Conservation (phyloP, 768 basidiomycete species). For the Lepiota venenata region DNA sequence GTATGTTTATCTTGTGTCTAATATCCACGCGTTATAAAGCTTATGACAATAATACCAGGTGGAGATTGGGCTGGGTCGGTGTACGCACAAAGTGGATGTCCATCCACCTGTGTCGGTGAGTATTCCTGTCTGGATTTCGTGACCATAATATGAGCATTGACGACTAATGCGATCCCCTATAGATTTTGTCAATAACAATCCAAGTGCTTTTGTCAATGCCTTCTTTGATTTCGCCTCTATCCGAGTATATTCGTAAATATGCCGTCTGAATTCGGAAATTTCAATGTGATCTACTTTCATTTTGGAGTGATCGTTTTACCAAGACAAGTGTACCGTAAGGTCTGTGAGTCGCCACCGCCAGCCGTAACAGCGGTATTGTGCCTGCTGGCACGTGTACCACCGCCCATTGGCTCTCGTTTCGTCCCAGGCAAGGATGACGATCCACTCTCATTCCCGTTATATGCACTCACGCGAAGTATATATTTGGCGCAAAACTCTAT, state of each 20-base stretch:
- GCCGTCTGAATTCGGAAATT: neutral
- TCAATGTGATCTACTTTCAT: no score
- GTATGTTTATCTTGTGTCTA: slow-evolving; percentile 18
- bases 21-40: neutral
- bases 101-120: slow-evolving; percentile 55
- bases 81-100: slow-evolving; percentile 48
- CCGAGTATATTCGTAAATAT: slow-evolving; percentile 29
- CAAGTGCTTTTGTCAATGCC: slow-evolving; percentile 56
- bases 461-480: no score
- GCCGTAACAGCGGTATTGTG: no score
- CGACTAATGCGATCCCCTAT: neutral
- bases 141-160: neutral
- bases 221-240: slow-evolving; percentile 67
- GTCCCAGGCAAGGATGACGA: no score
- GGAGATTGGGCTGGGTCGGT: slow-evolving; percentile 59
- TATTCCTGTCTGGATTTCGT: slow-evolving; percentile 8
- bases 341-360: no score
- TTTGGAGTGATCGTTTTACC: no score
- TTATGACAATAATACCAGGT: slow-evolving; percentile 17
- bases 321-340: no score
- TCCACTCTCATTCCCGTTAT: no score
- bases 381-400: no score
- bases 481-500: no score
- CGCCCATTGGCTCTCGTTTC: no score
- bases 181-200: slow-evolving; percentile 65